Conservation (phyloP, 1,284 basidiomycete species). For the Ustilago sp. region DNA sequence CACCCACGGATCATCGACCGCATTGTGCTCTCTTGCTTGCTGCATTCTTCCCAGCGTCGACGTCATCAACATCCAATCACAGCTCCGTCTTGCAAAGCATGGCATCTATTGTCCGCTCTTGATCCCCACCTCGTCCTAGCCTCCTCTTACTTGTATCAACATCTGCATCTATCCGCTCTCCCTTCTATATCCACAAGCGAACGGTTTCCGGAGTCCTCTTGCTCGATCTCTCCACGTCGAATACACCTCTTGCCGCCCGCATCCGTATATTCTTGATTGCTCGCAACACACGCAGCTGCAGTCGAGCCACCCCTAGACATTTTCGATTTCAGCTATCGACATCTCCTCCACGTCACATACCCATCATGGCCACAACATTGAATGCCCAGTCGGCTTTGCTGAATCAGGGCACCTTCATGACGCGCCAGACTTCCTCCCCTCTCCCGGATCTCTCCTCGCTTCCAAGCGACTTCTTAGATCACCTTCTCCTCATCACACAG, state of each 20-base stretch:
- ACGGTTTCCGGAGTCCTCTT: neutral
- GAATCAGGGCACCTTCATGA: conserved; percentile 28
- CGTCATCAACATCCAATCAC: neutral
- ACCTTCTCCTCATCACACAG: conserved; percentile 61
- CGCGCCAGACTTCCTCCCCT: conserved; percentile 57
- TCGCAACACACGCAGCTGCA: neutral
- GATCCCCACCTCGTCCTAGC: neutral
- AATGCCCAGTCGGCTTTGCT: conserved; percentile 36
- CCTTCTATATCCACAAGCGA: neutral
- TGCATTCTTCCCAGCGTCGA: conserved; percentile 1
- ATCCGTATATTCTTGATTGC: neutral
- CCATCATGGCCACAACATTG: conserved; percentile 35
- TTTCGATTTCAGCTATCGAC: neutral
- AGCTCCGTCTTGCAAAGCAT: neutral
- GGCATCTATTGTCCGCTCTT: neutral
- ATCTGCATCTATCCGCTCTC: neutral
- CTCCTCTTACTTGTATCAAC: neutral
- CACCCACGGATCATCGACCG: neutral
- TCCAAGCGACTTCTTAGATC: conserved; percentile 62
- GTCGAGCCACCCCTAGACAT: neutral
- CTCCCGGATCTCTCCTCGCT: conserved; percentile 54
- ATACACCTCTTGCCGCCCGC: neutral
- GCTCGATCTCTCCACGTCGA: neutral
- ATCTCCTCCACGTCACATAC: neutral
- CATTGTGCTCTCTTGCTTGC: neutral